Evolutionary conservation across 192 early-diverging fungal genomes (phyloP).

Genomic region (Coemansia asiatica): DNA sequence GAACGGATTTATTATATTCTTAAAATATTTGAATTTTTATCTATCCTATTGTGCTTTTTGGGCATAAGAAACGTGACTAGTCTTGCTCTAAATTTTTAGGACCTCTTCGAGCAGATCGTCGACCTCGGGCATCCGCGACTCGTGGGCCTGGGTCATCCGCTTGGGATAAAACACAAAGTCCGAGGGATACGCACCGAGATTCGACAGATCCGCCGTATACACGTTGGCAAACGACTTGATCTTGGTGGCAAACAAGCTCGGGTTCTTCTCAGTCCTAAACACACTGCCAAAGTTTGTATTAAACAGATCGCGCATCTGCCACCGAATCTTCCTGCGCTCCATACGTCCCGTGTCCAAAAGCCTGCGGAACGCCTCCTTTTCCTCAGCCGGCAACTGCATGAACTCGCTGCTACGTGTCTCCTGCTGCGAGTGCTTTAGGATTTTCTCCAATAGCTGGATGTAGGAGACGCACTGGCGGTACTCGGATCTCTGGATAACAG

Average conservation of each 20-base stretch:
- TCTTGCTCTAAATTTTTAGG: neutral
- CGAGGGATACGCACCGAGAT: slow-evolving; percentile 56
- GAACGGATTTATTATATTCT: no score
- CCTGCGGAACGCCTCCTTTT: slow-evolving; percentile 35
- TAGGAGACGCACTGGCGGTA: slow-evolving; percentile 58
- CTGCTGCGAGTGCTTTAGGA: slow-evolving; percentile 61
- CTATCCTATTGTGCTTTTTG: no score
- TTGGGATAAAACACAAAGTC: slow-evolving; percentile 67
- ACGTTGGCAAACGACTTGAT: slow-evolving; percentile 54
- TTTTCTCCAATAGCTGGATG: slow-evolving; percentile 57
- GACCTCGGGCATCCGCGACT: slow-evolving; percentile 47
- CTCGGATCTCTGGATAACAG: slow-evolving; percentile 52
- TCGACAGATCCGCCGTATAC: slow-evolving; percentile 59
- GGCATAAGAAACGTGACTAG: no score
- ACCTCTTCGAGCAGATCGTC: slow-evolving; percentile 49
- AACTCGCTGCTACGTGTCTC: slow-evolving; percentile 32
- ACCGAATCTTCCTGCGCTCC: slow-evolving; percentile 51
- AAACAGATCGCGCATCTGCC: slow-evolving; percentile 55
- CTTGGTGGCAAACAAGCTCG: slow-evolving; percentile 63
- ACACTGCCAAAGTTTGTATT: slow-evolving; percentile 64
- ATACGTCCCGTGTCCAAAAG: slow-evolving; percentile 54
- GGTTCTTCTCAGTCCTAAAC: slow-evolving; percentile 62
- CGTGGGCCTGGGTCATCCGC: slow-evolving; percentile 60
- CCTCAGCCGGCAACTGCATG: slow-evolving; percentile 15
- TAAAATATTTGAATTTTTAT: no score